A percentile compares a stretch with the other conserved stretches of the same genome.
These are phyloP conservation scores for Scenedesmus sp. DNA, from an alignment of 163 green algal genomes.

Conservation along the genomic window DNA sequence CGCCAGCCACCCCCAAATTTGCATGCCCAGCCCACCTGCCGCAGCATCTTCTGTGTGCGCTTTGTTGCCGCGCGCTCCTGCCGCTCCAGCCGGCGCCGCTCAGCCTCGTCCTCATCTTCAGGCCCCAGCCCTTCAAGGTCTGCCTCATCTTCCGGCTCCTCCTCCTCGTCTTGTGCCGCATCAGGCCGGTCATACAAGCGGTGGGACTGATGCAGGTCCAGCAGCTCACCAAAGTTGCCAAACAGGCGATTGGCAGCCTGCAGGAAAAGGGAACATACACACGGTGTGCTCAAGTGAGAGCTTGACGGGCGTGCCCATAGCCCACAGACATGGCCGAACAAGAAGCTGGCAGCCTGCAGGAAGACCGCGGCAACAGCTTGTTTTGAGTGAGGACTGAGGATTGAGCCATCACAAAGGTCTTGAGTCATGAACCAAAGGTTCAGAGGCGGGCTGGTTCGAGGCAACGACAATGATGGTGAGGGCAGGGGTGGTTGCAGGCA, in stretches of 20 bases:
- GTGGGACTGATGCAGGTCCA: constrained; percentile 44
- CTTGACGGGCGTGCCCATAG: too few species aligned
- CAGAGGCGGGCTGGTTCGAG: too few species aligned
- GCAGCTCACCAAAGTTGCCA: constrained; percentile 53
- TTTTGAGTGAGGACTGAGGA: too few species aligned
- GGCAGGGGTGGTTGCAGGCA: too few species aligned
- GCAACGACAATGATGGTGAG: too few species aligned
- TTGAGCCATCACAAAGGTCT: too few species aligned
- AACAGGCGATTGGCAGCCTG: constrained; percentile 47
- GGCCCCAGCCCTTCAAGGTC: neutral
- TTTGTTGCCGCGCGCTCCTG: constrained; percentile 12
- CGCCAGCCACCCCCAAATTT: neutral
- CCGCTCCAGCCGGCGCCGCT: constrained; percentile 34
- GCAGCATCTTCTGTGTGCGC: constrained; percentile 30
- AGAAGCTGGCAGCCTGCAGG: neutral
- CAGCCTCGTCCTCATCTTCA: constrained; percentile 38
- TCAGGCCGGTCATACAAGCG: constrained; percentile 13
- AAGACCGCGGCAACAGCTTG: too few species aligned
- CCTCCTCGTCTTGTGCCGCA: neutral
- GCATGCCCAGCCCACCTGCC: neutral
- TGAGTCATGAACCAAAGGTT: too few species aligned
- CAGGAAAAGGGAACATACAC: too few species aligned
- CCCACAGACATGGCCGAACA: neutral
- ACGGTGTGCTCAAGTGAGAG: too few species aligned
- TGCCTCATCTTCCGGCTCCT: constrained; percentile 5